Evolutionary conservation across 495 filamentous ascomycete genomes (phyloP), one percentile per base, ranked within the genome.

Genomic region (Astrothelium macrocarpum): DNA sequence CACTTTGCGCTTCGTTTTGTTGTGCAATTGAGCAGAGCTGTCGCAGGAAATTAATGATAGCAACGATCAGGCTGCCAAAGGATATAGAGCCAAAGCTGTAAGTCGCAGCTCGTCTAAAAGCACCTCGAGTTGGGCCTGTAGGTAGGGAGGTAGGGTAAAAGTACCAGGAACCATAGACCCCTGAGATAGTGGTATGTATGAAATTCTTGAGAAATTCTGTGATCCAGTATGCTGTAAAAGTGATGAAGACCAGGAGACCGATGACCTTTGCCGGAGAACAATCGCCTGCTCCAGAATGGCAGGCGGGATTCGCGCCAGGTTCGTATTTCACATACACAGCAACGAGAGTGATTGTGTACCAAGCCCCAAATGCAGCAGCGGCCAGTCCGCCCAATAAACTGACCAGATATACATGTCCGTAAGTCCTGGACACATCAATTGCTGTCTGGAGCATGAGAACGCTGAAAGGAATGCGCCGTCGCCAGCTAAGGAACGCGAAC

Each of bases 121-220:
- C 86, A 18, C 90, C 89, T 7, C 90, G 80, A 1, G 93, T 96
- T 5, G 89, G 85, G 12, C 84, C 83, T 49, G 78, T 83, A 2
- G 91, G 91, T 71, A 89, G 87, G 53, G 87, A 87, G 20, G 81
- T 76, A 36, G 79, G 76, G 67, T 79, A 86, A 78, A 96, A 96
- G 76, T 95, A 97, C 92, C 92, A 96, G 1, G 87, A 88, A 0
- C 90, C 92, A 66, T 95, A 96, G 14, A 96, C 87, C 12, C 93
- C 90, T 0, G 89, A 87, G 70, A 96, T 87, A 25, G 87, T 90
- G 32, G 85, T 87, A 73, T 97, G 91, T 39, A 96, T 87, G 18
- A 87, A 90, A 73, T 96, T 96, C 76, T 96, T 96, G 63, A 96
- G 72, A 82, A 87, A 90, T 71, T 96, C 91, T 28, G 86, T 87